phyloP scores from a whole-genome alignment of 1,284 basidiomycete genomes.

The Somion occarium region DNA sequence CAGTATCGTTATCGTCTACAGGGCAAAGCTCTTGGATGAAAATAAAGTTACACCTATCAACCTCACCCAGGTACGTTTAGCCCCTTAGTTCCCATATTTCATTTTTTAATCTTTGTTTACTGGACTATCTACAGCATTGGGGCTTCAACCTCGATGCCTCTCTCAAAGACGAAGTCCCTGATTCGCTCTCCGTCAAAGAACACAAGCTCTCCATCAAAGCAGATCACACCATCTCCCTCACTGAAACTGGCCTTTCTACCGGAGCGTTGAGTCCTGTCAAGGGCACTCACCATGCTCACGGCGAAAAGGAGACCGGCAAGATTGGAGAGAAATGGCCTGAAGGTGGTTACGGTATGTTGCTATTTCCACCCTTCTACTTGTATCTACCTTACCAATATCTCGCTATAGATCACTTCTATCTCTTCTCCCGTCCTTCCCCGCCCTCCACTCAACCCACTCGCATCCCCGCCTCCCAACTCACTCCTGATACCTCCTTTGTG shows the following conservation, averaged over 20 bases:
- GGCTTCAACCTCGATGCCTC: slow-evolving; percentile 77
- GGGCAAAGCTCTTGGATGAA: slow-evolving; percentile 52
- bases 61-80: slow-evolving; percentile 54
- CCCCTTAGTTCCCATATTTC: not conserved
- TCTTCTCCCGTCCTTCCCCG: slow-evolving; percentile 37
- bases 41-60: slow-evolving; percentile 65
- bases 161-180: slow-evolving; percentile 31
- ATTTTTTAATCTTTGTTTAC: not conserved
- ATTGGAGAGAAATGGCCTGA: slow-evolving; percentile 55
- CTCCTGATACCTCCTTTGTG: slow-evolving; percentile 40
- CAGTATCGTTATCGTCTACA: slow-evolving; percentile 59
- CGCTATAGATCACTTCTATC: slow-evolving; percentile 61
- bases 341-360: slow-evolving; percentile 54
- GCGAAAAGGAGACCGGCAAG: slow-evolving; percentile 37
- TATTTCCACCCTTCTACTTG: not conserved
- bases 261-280: slow-evolving; percentile 45
- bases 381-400: not conserved
- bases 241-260: slow-evolving; percentile 44
- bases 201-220: slow-evolving; percentile 61
- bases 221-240: slow-evolving; percentile 50
- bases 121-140: slow-evolving; percentile 54
- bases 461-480: slow-evolving; percentile 26
- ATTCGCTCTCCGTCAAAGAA: slow-evolving; percentile 46
- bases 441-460: slow-evolving; percentile 32
- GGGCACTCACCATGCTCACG: slow-evolving; percentile 46